Conservation (phyloP, 768 basidiomycete species). For the Mycena rosella region DNA sequence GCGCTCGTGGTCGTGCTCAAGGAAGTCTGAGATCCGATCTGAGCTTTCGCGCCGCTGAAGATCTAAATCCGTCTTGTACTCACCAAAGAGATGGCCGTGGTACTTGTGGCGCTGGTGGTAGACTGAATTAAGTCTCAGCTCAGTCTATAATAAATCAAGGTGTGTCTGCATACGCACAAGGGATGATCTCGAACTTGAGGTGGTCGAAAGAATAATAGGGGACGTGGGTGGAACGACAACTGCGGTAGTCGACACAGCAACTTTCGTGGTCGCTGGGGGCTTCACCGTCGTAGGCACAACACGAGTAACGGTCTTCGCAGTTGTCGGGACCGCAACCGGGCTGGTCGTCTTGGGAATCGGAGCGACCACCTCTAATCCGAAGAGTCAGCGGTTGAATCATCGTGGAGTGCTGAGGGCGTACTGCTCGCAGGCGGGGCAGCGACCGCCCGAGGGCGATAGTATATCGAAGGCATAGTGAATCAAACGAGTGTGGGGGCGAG, state of each 20-base stretch:
- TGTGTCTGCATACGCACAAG: neutral
- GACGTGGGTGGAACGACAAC: neutral
- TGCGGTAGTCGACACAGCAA: neutral
- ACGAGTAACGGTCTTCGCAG: neutral
- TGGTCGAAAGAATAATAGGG: neutral
- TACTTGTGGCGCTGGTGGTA: neutral
- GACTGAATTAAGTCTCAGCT: neutral
- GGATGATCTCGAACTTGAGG: neutral
- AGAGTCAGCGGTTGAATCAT: neutral
- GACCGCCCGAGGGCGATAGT: conserved; percentile 14
- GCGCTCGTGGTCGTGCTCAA: neutral
- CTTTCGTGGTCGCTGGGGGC: neutral
- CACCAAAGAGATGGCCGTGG: neutral
- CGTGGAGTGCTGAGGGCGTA: neutral
- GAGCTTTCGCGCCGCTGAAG: no score
- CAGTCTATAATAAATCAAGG: no score
- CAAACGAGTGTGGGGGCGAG: conserved; percentile 23
- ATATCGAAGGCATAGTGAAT: conserved; percentile 1
- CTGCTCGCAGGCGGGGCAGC: neutral
- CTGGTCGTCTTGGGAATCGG: neutral
- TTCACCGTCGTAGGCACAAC: neutral
- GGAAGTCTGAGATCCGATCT: neutral
- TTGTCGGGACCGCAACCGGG: neutral
- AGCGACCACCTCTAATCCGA: neutral
- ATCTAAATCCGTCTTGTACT: neutral